Conservation (phyloP, 2,329 filamentous ascomycete species). For the Trichophyton equinum region DNA sequence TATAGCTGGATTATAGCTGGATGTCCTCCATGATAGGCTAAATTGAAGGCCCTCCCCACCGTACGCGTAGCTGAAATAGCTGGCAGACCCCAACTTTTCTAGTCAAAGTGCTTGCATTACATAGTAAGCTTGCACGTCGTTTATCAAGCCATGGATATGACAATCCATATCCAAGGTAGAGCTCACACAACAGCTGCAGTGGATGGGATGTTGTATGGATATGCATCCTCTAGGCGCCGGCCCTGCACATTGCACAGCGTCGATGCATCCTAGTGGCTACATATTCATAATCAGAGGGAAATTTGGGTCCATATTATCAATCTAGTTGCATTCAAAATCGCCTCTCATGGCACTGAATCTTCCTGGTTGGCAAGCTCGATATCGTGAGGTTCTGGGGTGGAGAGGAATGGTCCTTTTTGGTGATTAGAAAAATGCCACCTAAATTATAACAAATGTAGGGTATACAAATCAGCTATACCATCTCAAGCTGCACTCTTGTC, state of each 20-base stretch:
- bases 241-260: neutral
- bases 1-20: neutral
- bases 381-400: no score
- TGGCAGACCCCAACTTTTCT: neutral
- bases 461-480: neutral
- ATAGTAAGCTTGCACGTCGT: constrained; percentile 1
- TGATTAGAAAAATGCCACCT: neutral
- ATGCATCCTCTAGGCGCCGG: neutral
- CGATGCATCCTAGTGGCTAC: neutral
- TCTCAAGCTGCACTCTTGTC: neutral
- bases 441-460: no score
- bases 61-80: neutral
- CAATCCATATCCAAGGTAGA: neutral
- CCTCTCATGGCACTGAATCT: neutral
- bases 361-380: neutral
- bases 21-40: neutral
- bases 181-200: neutral
- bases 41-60: neutral
- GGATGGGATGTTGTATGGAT: neutral
- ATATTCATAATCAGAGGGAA: neutral
- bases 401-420: neutral
- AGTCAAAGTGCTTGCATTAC: neutral
- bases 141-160: neutral
- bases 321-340: neutral
- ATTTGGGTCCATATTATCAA: neutral